Evolutionary conservation across 257 asterid species (phyloP).

Genomic region (Solanum etuberosum): DNA sequence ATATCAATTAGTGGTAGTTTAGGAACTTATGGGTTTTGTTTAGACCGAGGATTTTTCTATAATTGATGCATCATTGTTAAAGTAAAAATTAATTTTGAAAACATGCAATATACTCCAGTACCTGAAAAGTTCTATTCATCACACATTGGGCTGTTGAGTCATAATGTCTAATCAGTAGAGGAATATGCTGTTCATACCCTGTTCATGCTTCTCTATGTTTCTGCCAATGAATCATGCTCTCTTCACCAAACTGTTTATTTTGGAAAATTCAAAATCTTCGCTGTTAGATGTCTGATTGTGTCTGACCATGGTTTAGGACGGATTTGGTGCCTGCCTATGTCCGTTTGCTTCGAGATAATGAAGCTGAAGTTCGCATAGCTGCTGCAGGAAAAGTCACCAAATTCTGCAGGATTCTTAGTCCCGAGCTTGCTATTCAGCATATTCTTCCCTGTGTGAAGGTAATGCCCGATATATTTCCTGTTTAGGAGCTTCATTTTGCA

Average conservation of each 20-base stretch:
- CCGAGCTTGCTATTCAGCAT: slow-evolving; percentile 79
- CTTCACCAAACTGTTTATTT: not conserved
- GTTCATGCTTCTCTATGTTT: not conserved
- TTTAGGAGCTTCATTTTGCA: not conserved
- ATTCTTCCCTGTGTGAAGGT: slow-evolving; percentile 97
- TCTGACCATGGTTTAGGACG: slow-evolving; percentile 38
- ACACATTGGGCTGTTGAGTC: not conserved
- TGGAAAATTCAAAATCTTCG: not conserved
- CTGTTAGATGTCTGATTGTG: not conserved
- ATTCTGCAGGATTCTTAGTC: slow-evolving; percentile 66
- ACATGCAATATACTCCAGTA: not conserved
- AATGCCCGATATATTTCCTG: not conserved
- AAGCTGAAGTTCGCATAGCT: slow-evolving; percentile 89
- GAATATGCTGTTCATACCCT: not conserved
- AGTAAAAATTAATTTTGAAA: not conserved
- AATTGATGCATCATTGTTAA: not conserved
- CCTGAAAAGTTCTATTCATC: not conserved
- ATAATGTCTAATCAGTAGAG: not conserved
- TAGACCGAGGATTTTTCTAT: not conserved
- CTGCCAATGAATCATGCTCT: not conserved
- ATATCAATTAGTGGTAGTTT: not conserved
- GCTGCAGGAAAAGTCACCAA: slow-evolving; percentile 90
- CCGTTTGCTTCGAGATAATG: slow-evolving; percentile 82
- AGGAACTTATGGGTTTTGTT: not conserved
- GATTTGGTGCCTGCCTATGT: slow-evolving; percentile 91